A percentile compares a stretch with the other conserved stretches of the same genome.
These are phyloP conservation scores for Laetiporus sulphureus DNA, from an alignment of 1,284 basidiomycete genomes.

Conservation along the genomic window DNA sequence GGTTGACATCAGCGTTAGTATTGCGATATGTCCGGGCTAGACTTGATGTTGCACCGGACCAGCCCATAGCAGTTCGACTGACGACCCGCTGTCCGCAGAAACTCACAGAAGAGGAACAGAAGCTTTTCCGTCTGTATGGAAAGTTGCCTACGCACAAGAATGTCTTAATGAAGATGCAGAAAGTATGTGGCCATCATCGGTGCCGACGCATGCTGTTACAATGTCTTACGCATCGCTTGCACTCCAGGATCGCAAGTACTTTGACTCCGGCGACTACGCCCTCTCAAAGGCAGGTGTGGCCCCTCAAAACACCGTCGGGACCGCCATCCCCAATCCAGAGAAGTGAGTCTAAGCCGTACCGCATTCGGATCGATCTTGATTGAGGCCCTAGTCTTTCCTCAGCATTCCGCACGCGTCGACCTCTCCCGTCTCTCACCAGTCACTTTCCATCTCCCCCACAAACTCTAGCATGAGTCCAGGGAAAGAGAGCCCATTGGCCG, in stretches of 20 bases:
- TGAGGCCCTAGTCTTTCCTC: slow-evolving; percentile 9
- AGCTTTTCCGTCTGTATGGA: slow-evolving; percentile 92
- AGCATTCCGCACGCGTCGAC: slow-evolving; percentile 75
- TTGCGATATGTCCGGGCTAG: no score
- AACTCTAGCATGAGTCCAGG: slow-evolving; percentile 50
- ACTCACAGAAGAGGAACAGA: slow-evolving; percentile 87
- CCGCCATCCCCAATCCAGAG: slow-evolving; percentile 92
- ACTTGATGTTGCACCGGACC: no score
- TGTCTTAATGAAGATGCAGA: slow-evolving; percentile 89
- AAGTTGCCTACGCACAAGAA: slow-evolving; percentile 93
- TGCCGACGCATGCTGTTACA: not conserved
- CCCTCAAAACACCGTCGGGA: slow-evolving; percentile 84
- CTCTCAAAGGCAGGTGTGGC: slow-evolving; percentile 91
- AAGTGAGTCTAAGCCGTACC: slow-evolving; percentile 50
- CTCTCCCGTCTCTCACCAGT: slow-evolving; percentile 46
- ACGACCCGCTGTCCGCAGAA: slow-evolving; percentile 47
- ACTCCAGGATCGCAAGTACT: slow-evolving; percentile 90
- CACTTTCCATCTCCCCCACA: slow-evolving; percentile 66
- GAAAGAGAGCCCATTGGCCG: slow-evolving; percentile 57
- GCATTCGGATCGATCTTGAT: slow-evolving; percentile 8
- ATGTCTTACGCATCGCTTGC: slow-evolving; percentile 3
- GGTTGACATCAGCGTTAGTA: slow-evolving; percentile 81
- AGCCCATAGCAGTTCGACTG: no score
- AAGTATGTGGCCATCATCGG: slow-evolving; percentile 43
- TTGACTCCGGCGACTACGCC: slow-evolving; percentile 97